Base-by-base conservation (phyloP, 2,329 filamentous ascomycete genomes). In the Sarocladium brachiariae region DNA sequence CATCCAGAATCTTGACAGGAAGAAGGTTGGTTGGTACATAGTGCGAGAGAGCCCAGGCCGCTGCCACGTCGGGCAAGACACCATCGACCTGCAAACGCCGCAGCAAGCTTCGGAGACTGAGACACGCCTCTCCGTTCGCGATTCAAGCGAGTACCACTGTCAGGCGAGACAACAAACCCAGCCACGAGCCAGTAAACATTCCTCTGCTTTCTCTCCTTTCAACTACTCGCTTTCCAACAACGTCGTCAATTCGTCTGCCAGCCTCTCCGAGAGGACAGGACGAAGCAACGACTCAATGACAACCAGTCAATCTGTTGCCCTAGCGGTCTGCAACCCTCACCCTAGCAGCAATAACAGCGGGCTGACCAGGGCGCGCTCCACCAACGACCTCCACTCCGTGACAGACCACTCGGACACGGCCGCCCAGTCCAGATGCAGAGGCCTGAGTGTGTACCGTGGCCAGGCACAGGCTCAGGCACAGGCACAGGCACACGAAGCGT, bases 291-390 rank as follows among this genome's bases (percentile, higher is more conserved):
- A 47, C 19, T 47, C 35, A 37, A 49, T 37, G 30, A 49, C 30
- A 30, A 49, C 46, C 46, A 49, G 46, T 37, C 46, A 37, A 35
- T 37, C 30, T 25, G 21, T 24, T 25, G 19, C 46, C 30, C 46
- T 49, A 18, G 33, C 30, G 46, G 46, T 37, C 46, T 13, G 30
- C 46, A 37, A 27, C 19, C 43, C 43, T 34, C 27, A 31, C 25
- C 41, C 41, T 24, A 16, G 41, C 16, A 47, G 25, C 25, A 31
- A 19, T 23, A 47, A 31, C 30, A 25, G 46, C 46, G 21, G 33
- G 13, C 46, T 37, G 46, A 37, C 30, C 46, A 49, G 46, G 30
- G 46, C 30, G 18, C 46, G 46, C 16, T 47, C 43, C 43, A 47
- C 43, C 24, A 47, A 47, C 27, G 43, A 47, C 43, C 43, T 47